Evolutionary conservation across 139 green algal species (phyloP).

Genomic region (Chlamydomonas incerta): DNA sequence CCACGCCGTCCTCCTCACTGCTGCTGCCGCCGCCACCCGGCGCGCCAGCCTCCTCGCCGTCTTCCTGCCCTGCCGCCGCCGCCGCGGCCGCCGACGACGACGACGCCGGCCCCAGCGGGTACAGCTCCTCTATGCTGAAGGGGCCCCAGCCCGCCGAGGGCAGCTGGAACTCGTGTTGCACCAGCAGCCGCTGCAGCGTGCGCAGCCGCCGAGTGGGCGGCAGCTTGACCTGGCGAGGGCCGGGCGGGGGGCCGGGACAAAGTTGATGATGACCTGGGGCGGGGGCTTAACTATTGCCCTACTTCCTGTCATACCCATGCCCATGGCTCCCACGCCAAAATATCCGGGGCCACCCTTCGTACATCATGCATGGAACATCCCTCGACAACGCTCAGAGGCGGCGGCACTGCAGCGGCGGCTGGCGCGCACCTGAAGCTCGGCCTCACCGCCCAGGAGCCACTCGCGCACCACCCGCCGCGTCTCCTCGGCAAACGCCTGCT

Average conservation of each 20-base stretch:
- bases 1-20: background rate
- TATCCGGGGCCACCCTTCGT: too few species aligned
- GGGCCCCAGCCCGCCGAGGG: slow-evolving; percentile 2
- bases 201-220: background rate
- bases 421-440: slow-evolving; percentile 12
- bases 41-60: background rate
- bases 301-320: too few species aligned
- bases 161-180: slow-evolving; percentile 14
- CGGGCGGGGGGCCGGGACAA: too few species aligned
- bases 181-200: slow-evolving; percentile 1
- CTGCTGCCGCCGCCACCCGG: background rate
- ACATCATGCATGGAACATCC: too few species aligned
- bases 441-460: background rate
- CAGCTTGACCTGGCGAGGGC: background rate
- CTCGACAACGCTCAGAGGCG: too few species aligned
- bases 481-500: slow-evolving; percentile 1
- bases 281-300: too few species aligned
- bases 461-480: background rate
- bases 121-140: background rate
- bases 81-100: background rate
- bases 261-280: too few species aligned
- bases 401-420: too few species aligned
- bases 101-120: background rate
- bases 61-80: background rate
- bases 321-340: too few species aligned